Evolutionary conservation across 108 stramenopile genomes (phyloP).

Genomic region (Cyclotella atomus): DNA sequence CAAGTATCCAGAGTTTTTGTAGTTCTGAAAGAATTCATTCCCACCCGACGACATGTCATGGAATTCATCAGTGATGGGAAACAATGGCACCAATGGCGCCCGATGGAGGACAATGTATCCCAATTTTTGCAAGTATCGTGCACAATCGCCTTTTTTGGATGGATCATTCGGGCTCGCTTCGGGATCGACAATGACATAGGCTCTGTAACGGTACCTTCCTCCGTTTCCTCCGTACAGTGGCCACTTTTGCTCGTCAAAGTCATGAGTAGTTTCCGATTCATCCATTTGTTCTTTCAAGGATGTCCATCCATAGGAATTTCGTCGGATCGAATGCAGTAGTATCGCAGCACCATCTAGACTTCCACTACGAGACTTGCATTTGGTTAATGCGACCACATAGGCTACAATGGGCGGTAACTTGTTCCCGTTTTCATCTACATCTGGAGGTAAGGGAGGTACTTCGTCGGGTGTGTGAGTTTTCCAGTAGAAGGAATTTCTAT

Average conservation of each 20-base stretch:
- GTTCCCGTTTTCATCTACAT: slow-evolving; percentile 1
- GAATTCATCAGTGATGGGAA: slow-evolving; percentile 18
- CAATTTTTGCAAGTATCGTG: slow-evolving; percentile 32
- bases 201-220: slow-evolving; percentile 40
- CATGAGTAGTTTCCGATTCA: not conserved
- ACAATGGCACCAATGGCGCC: slow-evolving; percentile 44
- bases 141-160: slow-evolving; percentile 20
- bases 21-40: slow-evolving; percentile 20
- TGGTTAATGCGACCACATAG: slow-evolving; percentile 40
- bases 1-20: slow-evolving; percentile 30
- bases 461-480: slow-evolving; percentile 30
- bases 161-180: slow-evolving; percentile 19
- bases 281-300: slow-evolving; percentile 19
- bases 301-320: slow-evolving; percentile 45
- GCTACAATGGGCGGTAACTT: slow-evolving; percentile 41
- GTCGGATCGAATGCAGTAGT: slow-evolving; percentile 47
- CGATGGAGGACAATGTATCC: slow-evolving; percentile 50
- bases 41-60: not conserved
- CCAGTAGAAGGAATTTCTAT: slow-evolving; percentile 29
- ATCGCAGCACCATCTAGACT: slow-evolving; percentile 47
- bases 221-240: slow-evolving; percentile 42
- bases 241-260: not conserved
- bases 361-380: slow-evolving; percentile 8
- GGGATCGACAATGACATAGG: slow-evolving; percentile 48
- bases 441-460: slow-evolving; percentile 29